Evolutionary conservation across 2,329 filamentous ascomycete genomes (phyloP).

Genomic region (Harringtonia lauricola): DNA sequence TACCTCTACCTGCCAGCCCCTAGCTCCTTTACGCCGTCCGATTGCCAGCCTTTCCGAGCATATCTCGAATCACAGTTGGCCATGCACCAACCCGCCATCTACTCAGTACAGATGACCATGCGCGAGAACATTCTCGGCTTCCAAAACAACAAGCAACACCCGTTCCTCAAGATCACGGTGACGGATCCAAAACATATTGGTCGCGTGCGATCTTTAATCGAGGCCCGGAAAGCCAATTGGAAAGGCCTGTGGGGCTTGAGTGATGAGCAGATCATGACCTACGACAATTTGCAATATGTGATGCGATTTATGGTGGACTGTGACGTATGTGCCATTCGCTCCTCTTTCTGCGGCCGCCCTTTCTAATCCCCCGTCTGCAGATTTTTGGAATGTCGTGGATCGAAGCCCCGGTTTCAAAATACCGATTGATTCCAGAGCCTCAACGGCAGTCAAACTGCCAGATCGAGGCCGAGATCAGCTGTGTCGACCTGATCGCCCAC

Average conservation of each 20-base stretch:
- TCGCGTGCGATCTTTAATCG: slow-evolving; percentile 64
- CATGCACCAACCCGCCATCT: slow-evolving; percentile 57
- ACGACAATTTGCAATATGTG: slow-evolving; percentile 92
- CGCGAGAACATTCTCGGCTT: slow-evolving; percentile 90
- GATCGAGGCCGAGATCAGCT: slow-evolving; percentile 82
- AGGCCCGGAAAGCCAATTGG: slow-evolving; percentile 72
- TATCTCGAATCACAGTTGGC: slow-evolving; percentile 73
- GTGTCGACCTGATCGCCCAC: slow-evolving; percentile 75
- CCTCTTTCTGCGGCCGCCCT: neutral
- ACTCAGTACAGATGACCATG: slow-evolving; percentile 72
- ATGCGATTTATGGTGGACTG: slow-evolving; percentile 97
- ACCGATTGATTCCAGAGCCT: slow-evolving; percentile 54
- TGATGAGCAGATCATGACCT: slow-evolving; percentile 68
- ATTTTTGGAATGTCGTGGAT: slow-evolving; percentile 98
- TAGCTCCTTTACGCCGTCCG: slow-evolving; percentile 63
- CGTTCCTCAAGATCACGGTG: slow-evolving; percentile 88
- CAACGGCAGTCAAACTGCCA: slow-evolving; percentile 85
- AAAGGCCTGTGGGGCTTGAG: slow-evolving; percentile 72
- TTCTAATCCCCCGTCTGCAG: slow-evolving; percentile 22
- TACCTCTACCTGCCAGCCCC: slow-evolving; percentile 93
- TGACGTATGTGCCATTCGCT: slow-evolving; percentile 39
- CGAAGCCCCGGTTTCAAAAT: slow-evolving; percentile 65
- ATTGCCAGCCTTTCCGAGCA: slow-evolving; percentile 67
- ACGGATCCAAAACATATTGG: slow-evolving; percentile 79
- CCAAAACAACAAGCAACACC: slow-evolving; percentile 83